phyloP scores from a whole-genome alignment of 164 flowering plant species.

The Magnolia sinica region DNA sequence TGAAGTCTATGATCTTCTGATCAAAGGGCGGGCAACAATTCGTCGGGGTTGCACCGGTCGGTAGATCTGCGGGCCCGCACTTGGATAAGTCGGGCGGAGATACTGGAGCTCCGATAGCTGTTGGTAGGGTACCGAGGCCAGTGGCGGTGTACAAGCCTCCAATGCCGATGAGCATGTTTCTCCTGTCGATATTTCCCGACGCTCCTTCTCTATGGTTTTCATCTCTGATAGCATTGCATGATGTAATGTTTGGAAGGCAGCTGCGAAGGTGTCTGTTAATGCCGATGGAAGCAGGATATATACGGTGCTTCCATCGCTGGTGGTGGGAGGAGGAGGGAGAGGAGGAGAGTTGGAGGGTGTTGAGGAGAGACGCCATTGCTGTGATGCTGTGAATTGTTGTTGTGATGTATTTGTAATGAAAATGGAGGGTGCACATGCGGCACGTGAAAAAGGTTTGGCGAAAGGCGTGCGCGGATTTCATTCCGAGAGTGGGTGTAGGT shows the following conservation, averaged over 20 bases:
- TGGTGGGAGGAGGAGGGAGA: background rate
- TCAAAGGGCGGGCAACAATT: constrained; percentile 21
- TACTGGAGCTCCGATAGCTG: constrained; percentile 6
- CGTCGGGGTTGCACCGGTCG: constrained; percentile 13
- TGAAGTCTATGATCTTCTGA: constrained; percentile 17
- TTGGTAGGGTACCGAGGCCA: too few relatives aligned
- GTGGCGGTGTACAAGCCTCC: constrained; percentile 11
- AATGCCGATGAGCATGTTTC: constrained; percentile 19
- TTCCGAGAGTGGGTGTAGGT: too few relatives aligned
- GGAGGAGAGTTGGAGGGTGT: background rate
- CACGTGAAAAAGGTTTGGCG: too few relatives aligned
- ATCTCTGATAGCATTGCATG: background rate
- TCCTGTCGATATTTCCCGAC: constrained; percentile 5
- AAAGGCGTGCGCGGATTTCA: too few relatives aligned
- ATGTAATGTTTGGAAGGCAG: background rate
- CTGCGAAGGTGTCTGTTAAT: background rate
- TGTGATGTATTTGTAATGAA: too few relatives aligned
- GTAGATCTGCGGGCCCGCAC: constrained; percentile 20
- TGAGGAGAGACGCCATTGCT: background rate
- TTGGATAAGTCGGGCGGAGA: constrained; percentile 15
- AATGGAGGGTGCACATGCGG: too few relatives aligned
- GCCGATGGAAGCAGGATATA: background rate
- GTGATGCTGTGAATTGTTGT: background rate
- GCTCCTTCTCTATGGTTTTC: background rate
- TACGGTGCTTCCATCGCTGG: background rate